These are phyloP conservation scores for Cyberlindnera samutprakarnensis DNA, from an alignment of 805 yeast genomes.

Conservation along the genomic window DNA sequence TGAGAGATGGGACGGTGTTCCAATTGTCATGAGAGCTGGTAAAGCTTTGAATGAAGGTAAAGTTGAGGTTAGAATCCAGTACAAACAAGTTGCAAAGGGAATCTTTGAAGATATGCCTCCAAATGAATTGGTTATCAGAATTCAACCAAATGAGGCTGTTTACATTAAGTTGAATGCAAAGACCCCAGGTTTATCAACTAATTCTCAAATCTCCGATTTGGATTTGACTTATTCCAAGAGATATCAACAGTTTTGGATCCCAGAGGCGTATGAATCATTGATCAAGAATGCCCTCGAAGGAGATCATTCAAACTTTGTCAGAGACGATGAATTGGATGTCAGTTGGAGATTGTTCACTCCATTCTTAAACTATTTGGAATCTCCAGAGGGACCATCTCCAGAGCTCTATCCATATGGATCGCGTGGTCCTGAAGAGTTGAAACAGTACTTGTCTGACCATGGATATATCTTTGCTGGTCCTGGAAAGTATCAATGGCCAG, in stretches of 20 bases:
- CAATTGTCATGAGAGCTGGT: constrained; percentile 92
- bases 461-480: constrained; percentile 64
- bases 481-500: constrained; percentile 85
- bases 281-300: constrained; percentile 86
- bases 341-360: constrained; percentile 95
- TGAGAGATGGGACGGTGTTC: constrained; percentile 99
- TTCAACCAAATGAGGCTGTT: constrained; percentile 93
- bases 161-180: constrained; percentile 90
- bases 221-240: constrained; percentile 80
- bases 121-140: constrained; percentile 88
- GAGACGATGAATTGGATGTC: constrained; percentile 94
- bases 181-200: constrained; percentile 83
- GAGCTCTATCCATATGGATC: constrained; percentile 78
- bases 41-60: constrained; percentile 93
- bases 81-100: constrained; percentile 77
- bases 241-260: constrained; percentile 86
- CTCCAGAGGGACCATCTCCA: constrained; percentile 60
- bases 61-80: constrained; percentile 93
- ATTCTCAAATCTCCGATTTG: constrained; percentile 79
- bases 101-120: constrained; percentile 75
- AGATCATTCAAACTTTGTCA: constrained; percentile 94
- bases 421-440: constrained; percentile 72
- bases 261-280: constrained; percentile 95
- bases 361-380: constrained; percentile 71
- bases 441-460: constrained; percentile 53